Conservation (phyloP, 2,329 filamentous ascomycete genomes). For the Didymella arachidicola region DNA sequence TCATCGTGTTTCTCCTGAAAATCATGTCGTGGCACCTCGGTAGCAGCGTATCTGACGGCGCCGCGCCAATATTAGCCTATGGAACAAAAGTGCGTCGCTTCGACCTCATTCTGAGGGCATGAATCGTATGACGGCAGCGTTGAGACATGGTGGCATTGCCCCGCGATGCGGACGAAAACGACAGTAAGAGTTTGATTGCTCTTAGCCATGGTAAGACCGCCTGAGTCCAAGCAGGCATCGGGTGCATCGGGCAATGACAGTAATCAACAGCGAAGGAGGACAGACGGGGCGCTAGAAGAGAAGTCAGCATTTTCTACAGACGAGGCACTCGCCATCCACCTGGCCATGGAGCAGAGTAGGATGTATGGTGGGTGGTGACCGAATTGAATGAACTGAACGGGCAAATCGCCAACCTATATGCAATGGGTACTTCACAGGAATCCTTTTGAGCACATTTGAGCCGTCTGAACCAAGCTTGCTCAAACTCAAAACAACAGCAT, state of each 20-base stretch:
- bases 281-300: neutral
- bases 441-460: conserved; percentile 16
- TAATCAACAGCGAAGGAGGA: neutral
- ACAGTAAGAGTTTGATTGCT: neutral
- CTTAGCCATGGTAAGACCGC: neutral
- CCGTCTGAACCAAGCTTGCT: neutral
- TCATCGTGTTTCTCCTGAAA: conserved; percentile 11
- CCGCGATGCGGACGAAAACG: neutral
- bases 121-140: neutral
- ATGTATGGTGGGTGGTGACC: neutral
- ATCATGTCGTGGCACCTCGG: conserved; percentile 12
- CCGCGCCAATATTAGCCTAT: conserved; percentile 9
- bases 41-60: conserved; percentile 10
- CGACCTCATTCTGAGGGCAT: neutral
- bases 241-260: neutral
- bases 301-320: neutral
- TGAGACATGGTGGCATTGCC: neutral
- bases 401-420: conserved; percentile 1
- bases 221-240: neutral
- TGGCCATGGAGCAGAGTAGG: neutral
- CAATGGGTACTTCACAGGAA: neutral
- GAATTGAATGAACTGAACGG: neutral
- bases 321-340: neutral
- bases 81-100: conserved; percentile 6
- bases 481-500: conserved; percentile 7